Percentiles rank a stretch among this genome's conserved stretches.
These are phyloP conservation scores for Telfairia occidentalis DNA, from an alignment of 331 rosid genomes.

Conservation along the genomic window DNA sequence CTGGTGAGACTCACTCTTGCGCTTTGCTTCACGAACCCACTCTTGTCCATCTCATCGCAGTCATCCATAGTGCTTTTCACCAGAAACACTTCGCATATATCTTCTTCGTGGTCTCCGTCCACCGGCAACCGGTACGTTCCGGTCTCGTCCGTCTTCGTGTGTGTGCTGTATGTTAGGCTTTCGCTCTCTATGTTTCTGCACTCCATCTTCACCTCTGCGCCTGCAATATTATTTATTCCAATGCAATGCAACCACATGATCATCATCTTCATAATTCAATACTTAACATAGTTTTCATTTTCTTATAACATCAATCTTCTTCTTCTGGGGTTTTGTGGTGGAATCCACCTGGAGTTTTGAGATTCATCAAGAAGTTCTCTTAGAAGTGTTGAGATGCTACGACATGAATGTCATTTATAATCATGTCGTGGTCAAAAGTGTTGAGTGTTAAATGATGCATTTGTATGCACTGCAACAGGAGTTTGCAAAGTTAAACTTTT, in stretches of 20 bases:
- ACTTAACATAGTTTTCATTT: no score
- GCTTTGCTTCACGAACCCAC: conserved; percentile 15
- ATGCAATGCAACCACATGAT: neutral
- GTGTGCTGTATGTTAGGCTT: conserved; percentile 19
- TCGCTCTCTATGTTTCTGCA: conserved; percentile 33
- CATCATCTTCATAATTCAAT: neutral
- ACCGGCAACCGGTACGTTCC: conserved; percentile 29
- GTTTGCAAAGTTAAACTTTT: no score
- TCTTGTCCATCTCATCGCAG: conserved; percentile 26
- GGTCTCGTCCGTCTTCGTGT: conserved; percentile 9
- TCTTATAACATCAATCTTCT: no score
- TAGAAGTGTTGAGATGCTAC: no score
- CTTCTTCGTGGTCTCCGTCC: conserved; percentile 68
- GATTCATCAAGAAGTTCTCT: no score
- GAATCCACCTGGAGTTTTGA: no score
- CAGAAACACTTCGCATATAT: conserved; percentile 35
- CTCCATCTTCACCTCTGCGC: conserved; percentile 40
- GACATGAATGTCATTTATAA: no score
- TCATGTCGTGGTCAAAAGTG: no score
- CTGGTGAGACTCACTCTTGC: conserved; percentile 44
- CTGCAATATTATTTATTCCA: conserved; percentile 27
- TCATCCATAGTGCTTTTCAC: conserved; percentile 27
- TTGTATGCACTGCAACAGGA: no score
- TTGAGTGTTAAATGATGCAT: no score
- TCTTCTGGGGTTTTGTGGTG: no score